phyloP scores from a whole-genome alignment of 306 rosid genomes.

The Quercus engelmannii region DNA sequence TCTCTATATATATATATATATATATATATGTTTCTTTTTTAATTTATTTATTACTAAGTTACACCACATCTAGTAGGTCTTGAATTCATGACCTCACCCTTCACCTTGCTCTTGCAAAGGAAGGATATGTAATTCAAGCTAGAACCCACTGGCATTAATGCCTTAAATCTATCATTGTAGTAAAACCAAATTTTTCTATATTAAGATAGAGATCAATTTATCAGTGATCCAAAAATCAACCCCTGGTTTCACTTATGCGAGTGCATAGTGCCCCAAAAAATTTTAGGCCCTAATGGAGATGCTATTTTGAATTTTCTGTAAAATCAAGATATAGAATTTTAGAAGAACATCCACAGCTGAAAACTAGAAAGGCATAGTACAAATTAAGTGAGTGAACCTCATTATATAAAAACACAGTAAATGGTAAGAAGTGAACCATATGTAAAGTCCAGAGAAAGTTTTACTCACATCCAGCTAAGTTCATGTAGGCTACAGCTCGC shows the following conservation, averaged over 20 bases:
- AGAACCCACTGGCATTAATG: no score
- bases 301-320: neutral
- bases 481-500: constrained; percentile 71
- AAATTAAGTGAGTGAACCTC: neutral
- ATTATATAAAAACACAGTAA: neutral
- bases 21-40: accelerated
- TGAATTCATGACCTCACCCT: no score
- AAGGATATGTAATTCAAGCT: no score
- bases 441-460: constrained; percentile 9
- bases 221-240: neutral
- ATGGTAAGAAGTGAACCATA: neutral
- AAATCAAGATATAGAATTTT: neutral
- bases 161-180: constrained; percentile 3
- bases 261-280: neutral
- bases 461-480: constrained; percentile 49
- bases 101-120: no score
- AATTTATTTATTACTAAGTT: no score
- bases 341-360: neutral
- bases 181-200: neutral
- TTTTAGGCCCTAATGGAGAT: neutral
- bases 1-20: no score
- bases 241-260: neutral
- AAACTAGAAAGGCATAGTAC: neutral
- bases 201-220: neutral
- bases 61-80: no score